Evolutionary conservation across 2,329 filamentous ascomycete species (phyloP).

Genomic region (Hypoxylon sp.): DNA sequence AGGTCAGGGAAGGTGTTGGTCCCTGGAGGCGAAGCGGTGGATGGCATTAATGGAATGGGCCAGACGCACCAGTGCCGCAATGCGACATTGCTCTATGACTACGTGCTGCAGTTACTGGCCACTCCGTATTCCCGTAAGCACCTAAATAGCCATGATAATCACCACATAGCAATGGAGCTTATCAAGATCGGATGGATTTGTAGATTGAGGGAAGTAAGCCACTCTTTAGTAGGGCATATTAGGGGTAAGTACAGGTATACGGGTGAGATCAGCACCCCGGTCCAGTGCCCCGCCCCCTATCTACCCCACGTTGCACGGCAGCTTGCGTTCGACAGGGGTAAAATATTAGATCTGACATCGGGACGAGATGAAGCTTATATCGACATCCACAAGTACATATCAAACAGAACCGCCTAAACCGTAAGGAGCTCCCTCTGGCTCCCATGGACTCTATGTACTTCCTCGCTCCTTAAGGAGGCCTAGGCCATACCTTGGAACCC

Average conservation of each 20-base stretch:
- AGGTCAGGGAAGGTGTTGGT: conserved; percentile 7
- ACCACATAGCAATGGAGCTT: not conserved
- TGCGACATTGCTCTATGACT: conserved; percentile 5
- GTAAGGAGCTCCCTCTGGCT: not conserved
- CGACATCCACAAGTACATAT: not conserved
- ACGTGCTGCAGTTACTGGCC: not conserved
- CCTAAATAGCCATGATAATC: not conserved
- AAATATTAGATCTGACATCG: not conserved
- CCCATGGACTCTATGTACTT: not conserved
- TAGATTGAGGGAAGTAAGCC: not conserved
- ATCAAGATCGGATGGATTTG: not conserved
- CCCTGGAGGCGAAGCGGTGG: conserved; percentile 2
- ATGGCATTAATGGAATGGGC: conserved; percentile 2
- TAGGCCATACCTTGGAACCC: conserved; percentile 7
- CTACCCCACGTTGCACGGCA: not conserved
- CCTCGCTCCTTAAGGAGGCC: not conserved
- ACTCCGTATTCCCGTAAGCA: conserved; percentile 6
- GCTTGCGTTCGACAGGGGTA: not conserved
- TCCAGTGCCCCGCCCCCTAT: not conserved
- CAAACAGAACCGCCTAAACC: not conserved
- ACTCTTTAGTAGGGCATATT: not conserved
- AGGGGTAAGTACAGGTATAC: not conserved
- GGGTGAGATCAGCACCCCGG: not conserved
- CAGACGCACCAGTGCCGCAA: conserved; percentile 5
- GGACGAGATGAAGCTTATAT: conserved; percentile 13